Evolutionary conservation across 2,329 filamentous ascomycete genomes (phyloP).

Genomic region (Diplodia scrobiculata): DNA sequence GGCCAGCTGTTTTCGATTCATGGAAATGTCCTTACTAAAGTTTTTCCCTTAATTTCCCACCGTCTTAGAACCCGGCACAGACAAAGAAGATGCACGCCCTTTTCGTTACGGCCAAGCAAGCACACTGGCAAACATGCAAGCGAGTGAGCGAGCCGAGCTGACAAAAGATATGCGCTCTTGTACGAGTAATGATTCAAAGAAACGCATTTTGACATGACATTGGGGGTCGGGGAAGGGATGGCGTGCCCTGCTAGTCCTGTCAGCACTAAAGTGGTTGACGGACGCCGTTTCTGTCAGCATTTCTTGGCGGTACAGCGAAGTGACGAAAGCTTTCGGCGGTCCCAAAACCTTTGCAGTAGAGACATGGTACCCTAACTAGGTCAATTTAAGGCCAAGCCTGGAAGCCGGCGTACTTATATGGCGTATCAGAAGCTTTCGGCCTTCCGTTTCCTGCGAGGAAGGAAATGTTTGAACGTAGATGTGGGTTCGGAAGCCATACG

Average conservation of each 20-base stretch:
- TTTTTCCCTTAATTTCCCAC: neutral
- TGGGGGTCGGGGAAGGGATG: neutral
- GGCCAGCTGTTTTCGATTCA: neutral
- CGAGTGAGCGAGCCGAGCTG: neutral
- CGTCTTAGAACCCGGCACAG: neutral
- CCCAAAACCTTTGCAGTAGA: neutral
- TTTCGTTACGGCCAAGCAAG: neutral
- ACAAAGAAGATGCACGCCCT: neutral
- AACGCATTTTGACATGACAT: neutral
- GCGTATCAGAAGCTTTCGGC: no score
- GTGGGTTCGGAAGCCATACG: no score
- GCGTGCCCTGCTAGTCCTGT: neutral
- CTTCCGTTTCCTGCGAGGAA: no score
- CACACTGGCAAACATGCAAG: neutral
- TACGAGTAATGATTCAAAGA: slow-evolving; percentile 1
- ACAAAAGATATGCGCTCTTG: slow-evolving; percentile 10
- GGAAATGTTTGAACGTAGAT: no score
- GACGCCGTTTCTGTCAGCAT: neutral
- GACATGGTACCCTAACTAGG: no score
- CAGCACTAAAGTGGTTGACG: neutral
- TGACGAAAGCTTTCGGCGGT: no score
- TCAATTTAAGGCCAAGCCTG: no score
- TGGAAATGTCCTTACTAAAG: neutral
- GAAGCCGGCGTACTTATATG: no score
- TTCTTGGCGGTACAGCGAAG: neutral